A percentile compares a stretch with the other conserved stretches of the same genome.
Conservation (phyloP, 495 filamentous ascomycete genomes). For the Daldinia caldariorum region DNA sequence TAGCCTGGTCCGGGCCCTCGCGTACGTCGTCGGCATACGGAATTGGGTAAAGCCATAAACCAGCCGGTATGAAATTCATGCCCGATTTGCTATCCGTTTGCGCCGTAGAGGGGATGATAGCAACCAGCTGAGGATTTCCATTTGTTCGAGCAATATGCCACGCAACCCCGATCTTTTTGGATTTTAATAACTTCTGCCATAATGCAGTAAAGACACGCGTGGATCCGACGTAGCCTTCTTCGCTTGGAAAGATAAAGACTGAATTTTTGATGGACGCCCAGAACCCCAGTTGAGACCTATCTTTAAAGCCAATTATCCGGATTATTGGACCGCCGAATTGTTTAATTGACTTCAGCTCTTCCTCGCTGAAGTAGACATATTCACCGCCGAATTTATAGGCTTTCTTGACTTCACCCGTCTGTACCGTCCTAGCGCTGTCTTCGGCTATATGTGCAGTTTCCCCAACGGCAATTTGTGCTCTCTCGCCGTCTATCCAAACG, state of each 20-base stretch:
- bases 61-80: conserved; percentile 77
- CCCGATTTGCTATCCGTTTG: conserved; percentile 67
- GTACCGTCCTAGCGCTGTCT: conserved; percentile 76
- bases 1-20: conserved; percentile 64
- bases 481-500: conserved; percentile 85
- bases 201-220: conserved; percentile 92
- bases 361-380: conserved; percentile 82
- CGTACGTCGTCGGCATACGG: conserved; percentile 94
- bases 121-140: conserved; percentile 78
- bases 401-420: conserved; percentile 85
- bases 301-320: conserved; percentile 94
- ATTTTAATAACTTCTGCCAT: conserved; percentile 82
- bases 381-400: conserved; percentile 97
- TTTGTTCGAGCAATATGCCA: conserved; percentile 91
- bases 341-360: conserved; percentile 79
- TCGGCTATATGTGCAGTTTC: conserved; percentile 77
- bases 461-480: conserved; percentile 78
- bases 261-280: conserved; percentile 89
- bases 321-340: conserved; percentile 82
- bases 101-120: conserved; percentile 79
- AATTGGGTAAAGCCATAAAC: conserved; percentile 87
- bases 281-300: conserved; percentile 73
- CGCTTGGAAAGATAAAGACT: conserved; percentile 93
- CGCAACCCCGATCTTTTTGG: conserved; percentile 80
- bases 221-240: conserved; percentile 88